Evolutionary conservation across 2,329 filamentous ascomycete species (phyloP), one percentile per base, ranked within the genome.

Genomic region (Proliferodiscus dingleyae): DNA sequence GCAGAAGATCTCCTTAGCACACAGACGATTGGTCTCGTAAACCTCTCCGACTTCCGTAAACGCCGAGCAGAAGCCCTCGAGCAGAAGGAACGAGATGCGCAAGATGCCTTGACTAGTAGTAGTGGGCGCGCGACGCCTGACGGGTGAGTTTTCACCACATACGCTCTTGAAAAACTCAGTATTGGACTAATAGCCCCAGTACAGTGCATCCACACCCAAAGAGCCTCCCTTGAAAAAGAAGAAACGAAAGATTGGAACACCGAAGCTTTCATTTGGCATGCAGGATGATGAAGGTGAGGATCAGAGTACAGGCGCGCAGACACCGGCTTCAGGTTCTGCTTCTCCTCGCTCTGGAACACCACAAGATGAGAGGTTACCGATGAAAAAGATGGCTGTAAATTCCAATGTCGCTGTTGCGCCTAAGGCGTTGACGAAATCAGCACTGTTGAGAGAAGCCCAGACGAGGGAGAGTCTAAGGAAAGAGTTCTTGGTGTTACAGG

Each of bases 41-140:
- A 87, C 47, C 82, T 96, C 34, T 89, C 87, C 54, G 93, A 97
- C 64, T 97, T 95, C 66, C 89, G 91, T 67, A 97, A 98, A 71
- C 83, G 93, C 49, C 88, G 91, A 66, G 90, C 89, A 57, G 89
- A 96, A 67, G 88, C 90, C n/a, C 73, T 95, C 38, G 91, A 96
- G 66, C 83, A 88, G 63, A 91, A 93, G 62, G 88, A 93, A 62
- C 80, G 86, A 60, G 88, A 93, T 60, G 83, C 80, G 10, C 81
- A 83, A 61, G 85, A 87, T 55, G 75, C 73, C 32, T 71, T 77
- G 77, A 9, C 67, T 68, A 43, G 44, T 15, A 44, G 46, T 16
- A 58, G 53, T 33, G 55, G 51, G 7, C 46, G 48, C 8, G 68
- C 70, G 50, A 66, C 69, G 36, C 70, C 68, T 55, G 79, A 81